phyloP scores from a whole-genome alignment of 352 stramenopile species.

The Phytophthora nicotianae region DNA sequence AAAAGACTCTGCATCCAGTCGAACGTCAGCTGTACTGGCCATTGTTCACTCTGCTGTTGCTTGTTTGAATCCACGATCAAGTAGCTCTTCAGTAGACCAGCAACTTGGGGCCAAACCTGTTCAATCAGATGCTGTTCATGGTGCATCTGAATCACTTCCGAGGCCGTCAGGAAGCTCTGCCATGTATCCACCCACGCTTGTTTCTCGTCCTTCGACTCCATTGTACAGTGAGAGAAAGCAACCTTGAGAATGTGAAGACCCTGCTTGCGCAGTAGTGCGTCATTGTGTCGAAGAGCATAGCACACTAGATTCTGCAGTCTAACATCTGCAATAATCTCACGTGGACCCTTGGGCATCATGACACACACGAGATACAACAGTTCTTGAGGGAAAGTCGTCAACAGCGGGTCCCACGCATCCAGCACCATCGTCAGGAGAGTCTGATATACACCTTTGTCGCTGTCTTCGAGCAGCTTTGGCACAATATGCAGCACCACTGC shows the following conservation, averaged over 20 bases:
- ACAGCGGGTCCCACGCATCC: slow-evolving; percentile 23
- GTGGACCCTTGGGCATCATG: slow-evolving; percentile 54
- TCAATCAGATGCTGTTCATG: slow-evolving; percentile 85
- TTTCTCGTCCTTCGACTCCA: slow-evolving; percentile 17
- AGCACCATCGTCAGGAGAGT: slow-evolving; percentile 30
- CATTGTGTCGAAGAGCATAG: slow-evolving; percentile 53
- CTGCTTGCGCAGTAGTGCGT: slow-evolving; percentile 72
- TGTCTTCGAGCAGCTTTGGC: slow-evolving; percentile 39
- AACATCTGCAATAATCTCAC: slow-evolving; percentile 37
- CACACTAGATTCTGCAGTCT: slow-evolving; percentile 58
- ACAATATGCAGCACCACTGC: slow-evolving; percentile 55
- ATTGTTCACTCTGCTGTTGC: slow-evolving; percentile 19
- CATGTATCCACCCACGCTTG: slow-evolving; percentile 42
- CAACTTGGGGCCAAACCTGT: slow-evolving; percentile 83
- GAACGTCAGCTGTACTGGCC: slow-evolving; percentile 73
- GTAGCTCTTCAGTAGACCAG: slow-evolving; percentile 47
- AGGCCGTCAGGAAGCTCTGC: slow-evolving; percentile 75
- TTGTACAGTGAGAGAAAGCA: slow-evolving; percentile 57
- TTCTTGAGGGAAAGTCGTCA: slow-evolving; percentile 41
- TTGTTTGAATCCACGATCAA: slow-evolving; percentile 25
- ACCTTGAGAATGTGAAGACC: slow-evolving; percentile 71
- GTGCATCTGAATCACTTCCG: slow-evolving; percentile 85
- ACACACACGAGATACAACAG: slow-evolving; percentile 70
- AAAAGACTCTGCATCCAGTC: slow-evolving; percentile 79
- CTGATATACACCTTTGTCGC: slow-evolving; percentile 4